Percentiles rank a stretch among this genome's conserved stretches.
These are phyloP conservation scores for Fusarium multiceps DNA, from an alignment of 2,329 filamentous ascomycete genomes.

Conservation along the genomic window DNA sequence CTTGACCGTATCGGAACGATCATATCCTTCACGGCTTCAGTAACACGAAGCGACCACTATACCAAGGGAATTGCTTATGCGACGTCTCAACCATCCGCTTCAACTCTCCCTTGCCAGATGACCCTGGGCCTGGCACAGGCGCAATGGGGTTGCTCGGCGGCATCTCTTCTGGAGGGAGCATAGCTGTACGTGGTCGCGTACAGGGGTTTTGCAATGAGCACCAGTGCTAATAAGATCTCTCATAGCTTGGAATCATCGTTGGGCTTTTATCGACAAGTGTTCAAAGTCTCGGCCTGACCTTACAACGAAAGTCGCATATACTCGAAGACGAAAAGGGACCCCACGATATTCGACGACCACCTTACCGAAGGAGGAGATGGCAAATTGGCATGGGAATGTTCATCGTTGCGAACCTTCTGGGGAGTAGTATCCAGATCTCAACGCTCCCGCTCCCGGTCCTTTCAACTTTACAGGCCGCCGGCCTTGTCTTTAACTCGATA, in stretches of 20 bases:
- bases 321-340: conserved; percentile 93
- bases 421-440: conserved; percentile 97
- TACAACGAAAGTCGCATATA: conserved; percentile 98
- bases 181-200: conserved; percentile 71
- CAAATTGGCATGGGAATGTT: conserved; percentile 99
- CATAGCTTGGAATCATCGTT: conserved; percentile 88
- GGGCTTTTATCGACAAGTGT: conserved; percentile 93
- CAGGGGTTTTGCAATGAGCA: not conserved
- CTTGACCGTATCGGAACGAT: conserved; percentile 25
- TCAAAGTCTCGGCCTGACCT: conserved; percentile 92
- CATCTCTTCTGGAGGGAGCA: conserved; percentile 80
- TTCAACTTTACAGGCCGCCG: conserved; percentile 94
- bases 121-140: conserved; percentile 55
- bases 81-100: conserved; percentile 30
- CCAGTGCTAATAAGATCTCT: conserved; percentile 37
- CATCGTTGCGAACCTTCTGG: conserved; percentile 90
- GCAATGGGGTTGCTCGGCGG: conserved; percentile 79
- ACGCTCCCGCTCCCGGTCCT: conserved; percentile 93
- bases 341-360: conserved; percentile 82
- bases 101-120: conserved; percentile 57
- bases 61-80: conserved; percentile 42
- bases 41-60: conserved; percentile 10
- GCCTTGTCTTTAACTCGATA: conserved; percentile 97
- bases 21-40: conserved; percentile 1
- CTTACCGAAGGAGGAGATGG: conserved; percentile 92